Evolutionary conservation across 1,284 basidiomycete species (phyloP).

Genomic region (Moesziomyces parantarcticus): DNA sequence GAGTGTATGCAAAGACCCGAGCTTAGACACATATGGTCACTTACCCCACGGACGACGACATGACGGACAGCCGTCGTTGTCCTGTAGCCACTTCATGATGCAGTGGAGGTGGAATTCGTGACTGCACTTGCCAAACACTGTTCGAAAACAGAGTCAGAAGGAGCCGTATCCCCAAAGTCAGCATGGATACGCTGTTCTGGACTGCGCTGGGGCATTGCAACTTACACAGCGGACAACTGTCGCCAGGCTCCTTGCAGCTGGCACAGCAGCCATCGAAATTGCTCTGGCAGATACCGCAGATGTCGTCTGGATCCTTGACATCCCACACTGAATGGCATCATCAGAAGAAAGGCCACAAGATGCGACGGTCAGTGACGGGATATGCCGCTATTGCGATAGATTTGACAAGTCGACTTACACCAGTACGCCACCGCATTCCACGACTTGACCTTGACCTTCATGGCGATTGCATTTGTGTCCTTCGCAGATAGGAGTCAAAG

Average conservation of each 20-base stretch:
- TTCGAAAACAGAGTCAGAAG: not conserved
- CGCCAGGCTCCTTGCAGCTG: conserved; percentile 64
- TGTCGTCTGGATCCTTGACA: conserved; percentile 65
- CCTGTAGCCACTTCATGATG: conserved; percentile 65
- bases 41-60: conserved; percentile 55
- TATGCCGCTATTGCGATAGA: no score
- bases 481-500: no score
- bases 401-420: conserved; percentile 45
- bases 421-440: conserved; percentile 66
- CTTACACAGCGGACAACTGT: conserved; percentile 61
- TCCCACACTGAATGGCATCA: conserved; percentile 68
- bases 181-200: not conserved
- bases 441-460: conserved; percentile 65
- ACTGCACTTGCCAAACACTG: conserved; percentile 65
- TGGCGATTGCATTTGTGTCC: conserved; percentile 22
- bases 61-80: conserved; percentile 54
- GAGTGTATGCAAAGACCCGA: not conserved
- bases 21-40: not conserved
- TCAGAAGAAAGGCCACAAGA: conserved; percentile 71
- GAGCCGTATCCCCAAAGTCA: not conserved
- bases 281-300: conserved; percentile 68
- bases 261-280: conserved; percentile 67
- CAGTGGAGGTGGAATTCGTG: conserved; percentile 67
- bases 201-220: not conserved
- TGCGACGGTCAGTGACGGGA: not conserved